Base-by-base conservation (phyloP, 1,139 yeast genomes). In the Debaryomyces coudertii region DNA sequence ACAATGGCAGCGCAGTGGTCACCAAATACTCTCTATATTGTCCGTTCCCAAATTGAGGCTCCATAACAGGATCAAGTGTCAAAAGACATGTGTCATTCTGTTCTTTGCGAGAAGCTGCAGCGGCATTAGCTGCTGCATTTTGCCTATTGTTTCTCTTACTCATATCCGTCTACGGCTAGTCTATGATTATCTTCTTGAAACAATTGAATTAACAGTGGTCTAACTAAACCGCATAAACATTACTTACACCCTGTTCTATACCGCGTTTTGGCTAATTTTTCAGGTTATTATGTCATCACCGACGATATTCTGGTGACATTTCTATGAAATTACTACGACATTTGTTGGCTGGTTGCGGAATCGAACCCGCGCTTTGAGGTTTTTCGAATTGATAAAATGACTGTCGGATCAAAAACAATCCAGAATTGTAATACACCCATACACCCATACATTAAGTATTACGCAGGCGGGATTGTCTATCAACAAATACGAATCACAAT, bases 31-130 rank as follows among this genome's bases (percentile, higher is more conserved):
- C 55, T 29, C 76, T 57, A 11, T 53, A 20, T 11, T 50, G 45
- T 27, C 76, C 77, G 31, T 65, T 50, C 22, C 44, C 54, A 45
- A 48, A 66, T 30, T 48, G 53, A 2, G 65, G 69, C 22, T 58
- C 67, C 31, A 56, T 60, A 27, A 67, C 60, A 4, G 72, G 66
- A 38, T 70, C 73, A 36, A 38, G 23, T n/a, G 18, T 15, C 24
- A 38, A 22, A 38, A 38, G 22, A 29, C 34, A 16, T 12, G 35
- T 25, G 18, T 18, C 7, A 16, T 38, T 20, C 23, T 27, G 25
- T 38, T 20, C 40, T n/a, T 36, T 36, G 16, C 31, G 40, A 14
- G 40, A 24, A 11, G 33, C 34, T 7, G 41, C 22, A 11, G 41
- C 41, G 3, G 34, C 41, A n/a, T 14, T 18, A 4, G 35, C 34